These are phyloP conservation scores for Penicillium angulare DNA, from an alignment of 495 filamentous ascomycete genomes.

Conservation along the genomic window DNA sequence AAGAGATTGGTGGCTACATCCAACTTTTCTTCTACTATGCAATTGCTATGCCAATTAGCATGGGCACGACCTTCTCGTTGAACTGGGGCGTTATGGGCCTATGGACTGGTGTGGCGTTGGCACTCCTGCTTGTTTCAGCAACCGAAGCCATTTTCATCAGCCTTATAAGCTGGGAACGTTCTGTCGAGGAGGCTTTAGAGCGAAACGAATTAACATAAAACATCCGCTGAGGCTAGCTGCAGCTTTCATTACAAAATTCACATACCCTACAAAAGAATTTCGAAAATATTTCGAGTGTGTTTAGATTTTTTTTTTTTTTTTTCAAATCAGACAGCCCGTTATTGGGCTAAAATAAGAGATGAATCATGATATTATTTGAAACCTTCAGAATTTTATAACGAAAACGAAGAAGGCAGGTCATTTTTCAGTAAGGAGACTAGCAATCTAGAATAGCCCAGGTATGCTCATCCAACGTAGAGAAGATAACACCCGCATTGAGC, in stretches of 20 bases:
- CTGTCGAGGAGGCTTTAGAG: constrained; percentile 67
- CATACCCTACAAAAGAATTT: too few relatives aligned
- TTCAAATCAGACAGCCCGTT: too few relatives aligned
- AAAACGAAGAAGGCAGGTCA: neutral
- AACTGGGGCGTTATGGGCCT: constrained; percentile 72
- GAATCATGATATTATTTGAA: constrained; percentile 35
- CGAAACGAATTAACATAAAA: constrained; percentile 60
- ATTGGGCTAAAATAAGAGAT: too few relatives aligned
- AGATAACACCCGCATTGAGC: constrained; percentile 68
- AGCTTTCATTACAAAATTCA: too few relatives aligned
- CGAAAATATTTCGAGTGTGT: too few relatives aligned
- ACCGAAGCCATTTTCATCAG: constrained; percentile 68
- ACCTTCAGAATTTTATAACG: neutral
- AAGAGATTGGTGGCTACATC: constrained; percentile 85
- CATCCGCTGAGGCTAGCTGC: neutral
- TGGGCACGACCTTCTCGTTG: constrained; percentile 69
- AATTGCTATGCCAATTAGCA: constrained; percentile 80
- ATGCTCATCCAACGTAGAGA: constrained; percentile 85
- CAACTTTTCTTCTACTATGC: constrained; percentile 83
- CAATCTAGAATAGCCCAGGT: constrained; percentile 73
- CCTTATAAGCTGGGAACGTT: constrained; percentile 67
- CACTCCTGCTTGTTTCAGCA: constrained; percentile 59
- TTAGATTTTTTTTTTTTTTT: too few relatives aligned
- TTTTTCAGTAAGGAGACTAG: too few relatives aligned
- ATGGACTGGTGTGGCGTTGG: constrained; percentile 78